Evolutionary conservation across 192 early-diverging fungal genomes (phyloP).

Genomic region (Phycomyces blakesleeanus): DNA sequence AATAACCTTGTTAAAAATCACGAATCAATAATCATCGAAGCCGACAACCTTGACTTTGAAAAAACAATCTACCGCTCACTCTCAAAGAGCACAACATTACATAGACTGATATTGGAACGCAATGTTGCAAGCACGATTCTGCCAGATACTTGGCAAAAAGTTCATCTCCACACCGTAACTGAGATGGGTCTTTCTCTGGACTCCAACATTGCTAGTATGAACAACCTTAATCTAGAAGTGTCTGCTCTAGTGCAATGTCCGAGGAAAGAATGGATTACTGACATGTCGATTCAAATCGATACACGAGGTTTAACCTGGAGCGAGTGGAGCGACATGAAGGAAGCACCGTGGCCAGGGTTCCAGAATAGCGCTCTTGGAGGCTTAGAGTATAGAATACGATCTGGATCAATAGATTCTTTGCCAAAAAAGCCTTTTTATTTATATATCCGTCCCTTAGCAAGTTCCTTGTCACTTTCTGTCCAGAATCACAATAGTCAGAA

Average conservation of each 20-base stretch:
- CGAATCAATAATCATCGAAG: too few species aligned
- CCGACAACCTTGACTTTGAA: too few species aligned
- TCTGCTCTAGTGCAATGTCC: not conserved
- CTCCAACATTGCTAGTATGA: not conserved
- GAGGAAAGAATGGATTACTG: not conserved
- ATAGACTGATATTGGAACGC: too few species aligned
- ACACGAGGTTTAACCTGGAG: not conserved
- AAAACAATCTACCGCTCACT: too few species aligned
- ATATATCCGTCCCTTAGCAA: not conserved
- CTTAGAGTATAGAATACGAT: slow-evolving; percentile 5
- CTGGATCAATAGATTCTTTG: not conserved
- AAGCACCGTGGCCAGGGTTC: not conserved
- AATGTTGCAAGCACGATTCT: too few species aligned
- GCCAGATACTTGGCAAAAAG: slow-evolving; percentile 3
- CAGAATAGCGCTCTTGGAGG: slow-evolving; percentile 2
- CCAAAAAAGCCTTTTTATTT: not conserved
- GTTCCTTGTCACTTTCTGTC: not conserved
- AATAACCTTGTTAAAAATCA: too few species aligned
- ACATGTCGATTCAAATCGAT: not conserved
- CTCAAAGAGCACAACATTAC: too few species aligned
- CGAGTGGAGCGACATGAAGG: not conserved
- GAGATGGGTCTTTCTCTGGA: slow-evolving; percentile 7
- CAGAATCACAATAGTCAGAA: not conserved
- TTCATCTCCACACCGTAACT: slow-evolving; percentile 12
- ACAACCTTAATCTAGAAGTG: not conserved